A percentile compares a stretch with the other conserved stretches of the same genome.
Evolutionary conservation across 345 rosid species (phyloP).

Genomic region (Salix koriyanagi): DNA sequence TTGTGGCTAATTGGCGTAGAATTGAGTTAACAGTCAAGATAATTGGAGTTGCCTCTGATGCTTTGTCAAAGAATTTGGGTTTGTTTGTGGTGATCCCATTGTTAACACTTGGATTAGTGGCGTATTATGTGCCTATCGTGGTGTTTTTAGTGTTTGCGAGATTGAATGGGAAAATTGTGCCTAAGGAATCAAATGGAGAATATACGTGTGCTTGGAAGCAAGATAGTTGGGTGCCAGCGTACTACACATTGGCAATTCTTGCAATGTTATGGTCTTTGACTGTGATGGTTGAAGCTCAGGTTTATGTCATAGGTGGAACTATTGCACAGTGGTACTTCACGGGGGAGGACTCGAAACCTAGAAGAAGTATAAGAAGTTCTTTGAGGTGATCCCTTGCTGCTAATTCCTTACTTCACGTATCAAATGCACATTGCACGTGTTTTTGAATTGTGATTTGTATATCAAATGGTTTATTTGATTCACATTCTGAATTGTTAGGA

Average conservation of each 20-base stretch:
- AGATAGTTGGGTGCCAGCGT: constrained; percentile 91
- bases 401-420: neutral
- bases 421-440: neutral
- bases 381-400: constrained; percentile 50
- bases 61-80: constrained; percentile 65
- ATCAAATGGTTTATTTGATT: neutral
- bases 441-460: neutral
- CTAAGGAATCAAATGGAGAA: constrained; percentile 46
- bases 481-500: neutral
- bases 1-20: constrained; percentile 74
- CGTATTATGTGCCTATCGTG: constrained; percentile 65
- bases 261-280: constrained; percentile 93
- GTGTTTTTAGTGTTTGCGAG: constrained; percentile 75
- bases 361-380: constrained; percentile 62
- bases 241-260: constrained; percentile 66
- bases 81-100: constrained; percentile 61
- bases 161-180: constrained; percentile 67
- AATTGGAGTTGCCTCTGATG: constrained; percentile 76
- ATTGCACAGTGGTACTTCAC: constrained; percentile 87
- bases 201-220: constrained; percentile 78
- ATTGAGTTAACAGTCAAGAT: constrained; percentile 71
- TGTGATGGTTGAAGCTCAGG: constrained; percentile 71
- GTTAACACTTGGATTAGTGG: constrained; percentile 51
- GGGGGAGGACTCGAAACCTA: constrained; percentile 63
- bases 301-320: constrained; percentile 79